Base-by-base conservation (phyloP, 495 filamentous ascomycete species). In the Aspergillus asperescens region DNA sequence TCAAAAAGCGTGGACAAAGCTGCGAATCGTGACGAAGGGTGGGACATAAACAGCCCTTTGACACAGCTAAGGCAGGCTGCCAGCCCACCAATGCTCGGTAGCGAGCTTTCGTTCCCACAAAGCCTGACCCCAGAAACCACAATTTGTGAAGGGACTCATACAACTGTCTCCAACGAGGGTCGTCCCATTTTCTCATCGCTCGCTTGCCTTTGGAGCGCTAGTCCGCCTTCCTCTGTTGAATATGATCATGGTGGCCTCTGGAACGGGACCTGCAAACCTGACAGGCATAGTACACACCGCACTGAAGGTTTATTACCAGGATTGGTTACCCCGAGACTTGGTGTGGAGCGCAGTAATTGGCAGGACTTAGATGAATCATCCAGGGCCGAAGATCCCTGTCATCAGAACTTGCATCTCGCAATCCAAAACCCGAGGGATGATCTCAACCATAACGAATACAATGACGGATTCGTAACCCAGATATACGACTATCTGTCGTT, bases 401-500 rank as follows among this genome's bases (percentile, higher is more conserved):
- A 35, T 9, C 29, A 25, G 12, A 37, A 19, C 5, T 18, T 2
- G 10, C 12, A 31, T 7, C 15, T 24, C 39, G 15, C 22, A n/a
- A 16, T 15, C 16, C 22, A 50, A 8, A 27, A 32, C 9, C 41
- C 8, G n/a, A 74, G 79, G 41, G 74, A 75, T 55, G 76, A 71
- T 39, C 69, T 72, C n/a, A 71, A 73, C 48, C 61, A 69, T 13
- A 75, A 77, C 54, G 76, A 81, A 34, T 61, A 73, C 27, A 66
- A 83, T 51, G 88, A 95, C 65, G 75, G 69, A n/a, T 92, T 95
- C 69, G 81, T 96, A 34, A 94, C 89, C 3, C 90, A 96, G 66
- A 89, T 96, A 15, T 96, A 91, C 74, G 95, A 96, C 63, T 96
- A 96, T 69, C 76, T 96, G 12, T 94, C 89, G 1, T 78, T 96